Conservation (phyloP, 2,329 filamentous ascomycete species). For the Microthyrium microscopicum region DNA sequence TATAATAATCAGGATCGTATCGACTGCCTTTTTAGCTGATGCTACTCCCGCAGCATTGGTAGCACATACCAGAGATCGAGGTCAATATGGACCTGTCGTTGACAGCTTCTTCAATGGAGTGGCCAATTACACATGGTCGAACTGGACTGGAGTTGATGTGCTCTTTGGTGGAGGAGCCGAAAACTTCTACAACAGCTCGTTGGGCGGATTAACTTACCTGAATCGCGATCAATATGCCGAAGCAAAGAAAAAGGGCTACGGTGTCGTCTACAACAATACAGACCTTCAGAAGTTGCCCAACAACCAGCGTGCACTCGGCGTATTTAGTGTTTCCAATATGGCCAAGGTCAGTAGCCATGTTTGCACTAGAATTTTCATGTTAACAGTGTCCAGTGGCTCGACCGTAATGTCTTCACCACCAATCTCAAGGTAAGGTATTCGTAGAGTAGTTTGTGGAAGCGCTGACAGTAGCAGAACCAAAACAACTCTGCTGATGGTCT, state of each 20-base stretch:
- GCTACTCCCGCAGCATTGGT: conserved; percentile 64
- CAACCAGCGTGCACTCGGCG: conserved; percentile 50
- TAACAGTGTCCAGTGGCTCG: conserved; percentile 42
- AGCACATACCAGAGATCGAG: conserved; percentile 55
- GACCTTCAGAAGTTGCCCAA: conserved; percentile 42
- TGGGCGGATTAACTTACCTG: conserved; percentile 46
- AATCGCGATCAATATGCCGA: conserved; percentile 51
- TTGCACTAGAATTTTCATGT: too few relatives aligned
- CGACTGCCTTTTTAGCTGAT: conserved; percentile 67
- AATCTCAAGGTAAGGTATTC: too few relatives aligned
- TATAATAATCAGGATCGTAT: conserved; percentile 47
- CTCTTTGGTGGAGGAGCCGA: conserved; percentile 72
- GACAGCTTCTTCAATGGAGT: conserved; percentile 62
- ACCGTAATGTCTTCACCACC: conserved; percentile 62
- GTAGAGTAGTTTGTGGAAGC: too few relatives aligned
- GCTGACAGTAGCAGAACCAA: conserved; percentile 38
- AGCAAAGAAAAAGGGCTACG: conserved; percentile 58
- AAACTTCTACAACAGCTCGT: conserved; percentile 44
- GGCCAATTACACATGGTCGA: conserved; percentile 67
- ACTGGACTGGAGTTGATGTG: conserved; percentile 58
- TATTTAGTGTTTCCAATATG: conserved; percentile 60
- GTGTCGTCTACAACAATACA: conserved; percentile 58
- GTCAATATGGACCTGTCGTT: conserved; percentile 53
- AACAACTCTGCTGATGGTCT: conserved; percentile 51
- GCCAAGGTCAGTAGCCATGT: conserved; percentile 32